A percentile compares a stretch with the other conserved stretches of the same genome.
phyloP scores from a whole-genome alignment of 1,284 basidiomycete genomes.

The Sanguinoderma infundibulare region DNA sequence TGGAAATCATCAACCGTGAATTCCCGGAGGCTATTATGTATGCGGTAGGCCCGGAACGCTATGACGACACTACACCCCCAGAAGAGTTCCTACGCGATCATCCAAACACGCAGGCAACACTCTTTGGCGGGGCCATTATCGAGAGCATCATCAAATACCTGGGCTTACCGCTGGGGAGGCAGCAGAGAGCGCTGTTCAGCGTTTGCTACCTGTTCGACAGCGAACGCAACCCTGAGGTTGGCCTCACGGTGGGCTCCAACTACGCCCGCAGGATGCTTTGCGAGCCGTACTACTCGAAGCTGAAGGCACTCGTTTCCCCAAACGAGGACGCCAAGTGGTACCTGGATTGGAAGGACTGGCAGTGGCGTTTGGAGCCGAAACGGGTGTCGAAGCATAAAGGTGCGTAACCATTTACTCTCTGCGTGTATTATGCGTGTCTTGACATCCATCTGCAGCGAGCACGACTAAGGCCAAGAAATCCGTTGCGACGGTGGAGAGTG shows the following conservation, averaged over 20 bases:
- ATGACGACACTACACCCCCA: not conserved
- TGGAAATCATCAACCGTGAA: not conserved
- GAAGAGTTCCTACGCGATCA: not conserved
- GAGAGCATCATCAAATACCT: not conserved
- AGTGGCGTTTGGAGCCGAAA: not conserved
- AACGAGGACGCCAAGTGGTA: conserved; percentile 1
- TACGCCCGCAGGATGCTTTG: not conserved
- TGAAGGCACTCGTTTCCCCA: not conserved
- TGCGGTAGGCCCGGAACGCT: not conserved
- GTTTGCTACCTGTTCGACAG: not conserved
- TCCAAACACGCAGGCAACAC: not conserved
- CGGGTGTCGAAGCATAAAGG: not conserved
- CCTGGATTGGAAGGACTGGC: not conserved
- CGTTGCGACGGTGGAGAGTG: not conserved
- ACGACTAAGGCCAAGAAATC: not conserved
- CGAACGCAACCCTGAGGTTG: not conserved
- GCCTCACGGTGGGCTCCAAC: not conserved
- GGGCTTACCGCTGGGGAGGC: not conserved
- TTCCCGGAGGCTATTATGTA: not conserved
- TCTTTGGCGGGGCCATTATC: not conserved
- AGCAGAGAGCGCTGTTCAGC: not conserved
- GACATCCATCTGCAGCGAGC: not conserved
- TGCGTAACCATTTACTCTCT: not conserved
- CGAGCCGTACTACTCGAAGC: not conserved
- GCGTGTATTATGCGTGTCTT: not conserved